Percentiles rank a stretch among this genome's conserved stretches.
Evolutionary conservation across 768 basidiomycete species (phyloP).

Genomic region (Suillus variegatus): DNA sequence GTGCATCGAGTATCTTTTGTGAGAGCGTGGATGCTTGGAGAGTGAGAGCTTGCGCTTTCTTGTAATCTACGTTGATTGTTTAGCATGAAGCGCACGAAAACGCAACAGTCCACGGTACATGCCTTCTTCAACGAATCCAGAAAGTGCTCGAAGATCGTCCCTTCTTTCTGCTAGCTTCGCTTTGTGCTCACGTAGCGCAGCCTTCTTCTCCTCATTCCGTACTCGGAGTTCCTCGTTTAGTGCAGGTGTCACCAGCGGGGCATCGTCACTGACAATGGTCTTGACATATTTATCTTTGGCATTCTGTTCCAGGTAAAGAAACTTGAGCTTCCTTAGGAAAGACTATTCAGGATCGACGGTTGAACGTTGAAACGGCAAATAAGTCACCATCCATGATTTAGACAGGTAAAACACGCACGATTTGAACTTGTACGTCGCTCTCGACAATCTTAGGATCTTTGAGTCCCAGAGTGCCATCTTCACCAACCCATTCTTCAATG

Average conservation of each 20-base stretch:
- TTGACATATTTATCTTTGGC: conserved; percentile 89
- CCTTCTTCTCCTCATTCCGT: conserved; percentile 73
- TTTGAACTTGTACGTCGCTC: conserved; percentile 59
- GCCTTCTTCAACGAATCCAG: conserved; percentile 74
- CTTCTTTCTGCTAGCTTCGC: conserved; percentile 59
- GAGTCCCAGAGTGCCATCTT: conserved; percentile 24
- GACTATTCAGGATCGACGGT: conserved; percentile 39
- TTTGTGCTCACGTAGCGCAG: conserved; percentile 64
- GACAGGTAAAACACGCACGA: conserved; percentile 42
- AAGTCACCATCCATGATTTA: neutral
- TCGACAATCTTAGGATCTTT: conserved; percentile 60
- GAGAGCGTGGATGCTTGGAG: conserved; percentile 60
- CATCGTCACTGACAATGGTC: conserved; percentile 85
- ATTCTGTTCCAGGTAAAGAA: conserved; percentile 87
- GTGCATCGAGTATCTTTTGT: conserved; percentile 81
- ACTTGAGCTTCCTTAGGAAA: conserved; percentile 81
- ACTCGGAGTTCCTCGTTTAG: conserved; percentile 67
- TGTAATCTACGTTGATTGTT: conserved; percentile 52
- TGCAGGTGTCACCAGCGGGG: conserved; percentile 77
- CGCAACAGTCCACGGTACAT: conserved; percentile 5
- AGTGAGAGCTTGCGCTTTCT: conserved; percentile 52
- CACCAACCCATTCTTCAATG: conserved; percentile 27
- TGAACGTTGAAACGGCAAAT: conserved; percentile 8
- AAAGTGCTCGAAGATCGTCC: conserved; percentile 59
- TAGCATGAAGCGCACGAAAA: neutral